Base-by-base conservation (phyloP, 768 basidiomycete genomes). In the Trametes cubensis region DNA sequence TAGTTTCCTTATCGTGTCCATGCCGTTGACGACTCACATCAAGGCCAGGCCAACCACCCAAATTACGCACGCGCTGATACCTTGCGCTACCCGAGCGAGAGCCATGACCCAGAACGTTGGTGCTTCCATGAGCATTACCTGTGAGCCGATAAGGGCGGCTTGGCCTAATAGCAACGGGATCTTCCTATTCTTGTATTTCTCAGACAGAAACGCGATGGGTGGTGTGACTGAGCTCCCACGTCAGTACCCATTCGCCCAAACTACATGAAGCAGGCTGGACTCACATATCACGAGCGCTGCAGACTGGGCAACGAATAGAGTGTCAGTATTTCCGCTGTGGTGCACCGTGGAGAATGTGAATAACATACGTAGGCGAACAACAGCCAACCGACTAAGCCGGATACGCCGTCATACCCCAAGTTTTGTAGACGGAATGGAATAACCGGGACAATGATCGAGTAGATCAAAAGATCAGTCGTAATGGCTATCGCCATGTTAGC, bases 1-100 rank as follows among this genome's bases (percentile, higher is more conserved):
- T 55, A 20, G 38, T 39, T 25, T 1, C 15, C 28, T 10, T 30
- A 30, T 41, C 45, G 45, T 21, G 1, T 13, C n/a, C 38, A 4
- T 18, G 13, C 4, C 28, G 23, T 8, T 17, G 10, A 20, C 2
- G 6, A 62, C 76, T 57, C 59, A 77, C 77, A 79, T 48, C 11
- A 79, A 59, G 1, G 77, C 77, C 6, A 78, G 72, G 13, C 76
- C 78, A 10, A 76, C 74, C 15, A 76, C 73, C 78, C 77, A 77
- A 26, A 79, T 72, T 49, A 75, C 70, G 0, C 74, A 72, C 3
- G 77, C 76, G 59, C 78, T 78, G n/a, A 77, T 67, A 7, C 78
- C 78, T 65, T 79, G 78, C 4, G 76, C 63, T 30, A 77, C 61
- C 0, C 78, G 76, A 25, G 77, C 78, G 11, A 79, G 49, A 7